Evolutionary conservation across 2,329 filamentous ascomycete genomes (phyloP).

Genomic region (Ophidiomyces ophidiicola): DNA sequence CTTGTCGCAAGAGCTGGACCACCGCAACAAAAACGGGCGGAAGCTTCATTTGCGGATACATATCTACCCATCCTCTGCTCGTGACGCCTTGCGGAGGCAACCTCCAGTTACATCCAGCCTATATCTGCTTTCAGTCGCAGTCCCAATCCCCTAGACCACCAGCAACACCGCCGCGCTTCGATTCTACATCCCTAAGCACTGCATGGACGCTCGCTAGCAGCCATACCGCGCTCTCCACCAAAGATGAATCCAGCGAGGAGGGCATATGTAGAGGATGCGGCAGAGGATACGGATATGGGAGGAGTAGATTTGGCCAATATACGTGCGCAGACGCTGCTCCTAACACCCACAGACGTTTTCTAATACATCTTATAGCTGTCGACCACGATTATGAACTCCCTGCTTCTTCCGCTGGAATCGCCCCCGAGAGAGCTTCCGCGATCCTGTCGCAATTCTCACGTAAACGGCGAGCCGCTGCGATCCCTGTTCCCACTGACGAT

Average conservation of each 20-base stretch:
- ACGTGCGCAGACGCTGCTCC: constrained; percentile 40
- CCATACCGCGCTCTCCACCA: constrained; percentile 17
- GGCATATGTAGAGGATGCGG: constrained; percentile 83
- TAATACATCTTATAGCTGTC: constrained; percentile 35
- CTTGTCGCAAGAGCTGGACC: too few relatives aligned
- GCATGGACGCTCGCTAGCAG: neutral
- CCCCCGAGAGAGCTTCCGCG: constrained; percentile 70
- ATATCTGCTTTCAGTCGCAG: too few relatives aligned
- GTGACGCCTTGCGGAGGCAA: too few relatives aligned
- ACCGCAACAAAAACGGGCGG: too few relatives aligned
- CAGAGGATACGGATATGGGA: constrained; percentile 48
- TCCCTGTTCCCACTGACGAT: constrained; percentile 91
- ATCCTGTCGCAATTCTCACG: constrained; percentile 81
- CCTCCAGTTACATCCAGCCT: too few relatives aligned
- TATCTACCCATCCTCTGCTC: too few relatives aligned
- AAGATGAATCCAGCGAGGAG: constrained; percentile 78
- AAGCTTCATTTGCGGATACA: too few relatives aligned
- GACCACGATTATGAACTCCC: constrained; percentile 81
- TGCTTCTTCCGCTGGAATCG: constrained; percentile 50
- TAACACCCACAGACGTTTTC: constrained; percentile 4
- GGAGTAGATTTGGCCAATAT: constrained; percentile 52
- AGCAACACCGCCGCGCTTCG: too few relatives aligned
- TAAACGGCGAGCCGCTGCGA: constrained; percentile 74
- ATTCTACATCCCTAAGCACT: too few relatives aligned
- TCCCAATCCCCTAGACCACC: too few relatives aligned